These are phyloP conservation scores for Cymodocea nodosa DNA, from an alignment of 116 monocot species.

Conservation along the genomic window DNA sequence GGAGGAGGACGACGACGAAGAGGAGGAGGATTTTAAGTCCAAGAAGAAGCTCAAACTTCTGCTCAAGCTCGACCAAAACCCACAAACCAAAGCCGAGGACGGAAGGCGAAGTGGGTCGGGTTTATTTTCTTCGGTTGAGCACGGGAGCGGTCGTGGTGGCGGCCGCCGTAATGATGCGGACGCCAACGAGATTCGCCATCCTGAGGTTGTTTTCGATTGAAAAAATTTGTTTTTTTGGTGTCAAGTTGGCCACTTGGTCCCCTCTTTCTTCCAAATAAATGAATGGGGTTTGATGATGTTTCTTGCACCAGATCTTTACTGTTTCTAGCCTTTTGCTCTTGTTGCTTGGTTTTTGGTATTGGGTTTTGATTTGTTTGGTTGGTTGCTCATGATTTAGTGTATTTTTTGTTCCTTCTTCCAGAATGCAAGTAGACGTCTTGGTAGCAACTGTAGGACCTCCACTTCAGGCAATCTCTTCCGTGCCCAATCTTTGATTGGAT, in stretches of 20 bases:
- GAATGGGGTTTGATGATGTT: neutral
- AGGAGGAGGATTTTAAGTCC: conserved; percentile 18
- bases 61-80: conserved; percentile 24
- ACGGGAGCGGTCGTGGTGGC: neutral
- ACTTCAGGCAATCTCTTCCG: neutral
- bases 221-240: neutral
- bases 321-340: neutral
- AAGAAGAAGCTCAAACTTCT: conserved; percentile 73
- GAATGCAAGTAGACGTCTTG: conserved; percentile 2
- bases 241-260: too few relatives aligned
- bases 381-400: neutral
- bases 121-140: neutral
- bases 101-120: neutral
- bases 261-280: neutral
- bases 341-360: neutral
- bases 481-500: too few relatives aligned
- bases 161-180: neutral
- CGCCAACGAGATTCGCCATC: neutral
- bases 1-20: conserved; percentile 20
- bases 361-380: neutral
- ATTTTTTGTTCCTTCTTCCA: neutral
- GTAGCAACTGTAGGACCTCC: neutral
- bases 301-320: neutral
- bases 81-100: neutral
- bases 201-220: neutral